Base-by-base conservation (phyloP, 352 stramenopile genomes). In the Globisporangium ultimum region DNA sequence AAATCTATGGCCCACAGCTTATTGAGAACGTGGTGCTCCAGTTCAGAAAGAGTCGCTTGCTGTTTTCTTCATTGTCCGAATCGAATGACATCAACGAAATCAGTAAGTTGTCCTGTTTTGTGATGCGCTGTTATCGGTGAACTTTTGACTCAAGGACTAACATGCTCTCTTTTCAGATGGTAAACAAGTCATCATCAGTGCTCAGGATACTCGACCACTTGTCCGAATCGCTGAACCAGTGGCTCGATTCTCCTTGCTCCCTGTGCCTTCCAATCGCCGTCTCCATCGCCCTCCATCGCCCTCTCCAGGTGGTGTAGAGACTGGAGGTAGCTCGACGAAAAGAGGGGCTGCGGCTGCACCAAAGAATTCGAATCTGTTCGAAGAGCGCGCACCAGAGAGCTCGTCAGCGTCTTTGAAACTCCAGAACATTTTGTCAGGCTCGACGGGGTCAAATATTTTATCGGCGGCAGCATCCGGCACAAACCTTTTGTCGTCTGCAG, bases 21-120 rank as follows among this genome's bases (percentile, higher is more conserved):
- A 87, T 93, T 42, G 78, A 92, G 56, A 93, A 94, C 54, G 87
- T 95, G 24, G 83, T 93, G 50, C 58, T 90, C 22, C 87, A 94
- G 74, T 95, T 93, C 50, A 78, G 86, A 22, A 93, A 88, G 58
- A 91, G 84, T 45, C 82, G 87, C 9, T 51, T 95, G 32, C 71
- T 95, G n/a, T 93, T 94, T 55, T 93, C 84, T 38, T 92, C 83
- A 47, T 58, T 95, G 9, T 92, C 82, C 0, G 80, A 91, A 57
- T 84, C 81, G 12, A 91, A 88, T 55, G 79, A 91, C 55, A 91
- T 90, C 60, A 89, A 80, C 75, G 84, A 89, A 66, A 91, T 92
- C 55, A 88, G 83, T 94, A 81, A 60, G 78, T 84, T 47, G 11
- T 21, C 15, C 48, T 36, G 34, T 32, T 14, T 17, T 40, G 2